These are phyloP conservation scores for Encephalitozoon hellem DNA, from an alignment of 371 early-diverging fungal genomes.

Conservation along the genomic window DNA sequence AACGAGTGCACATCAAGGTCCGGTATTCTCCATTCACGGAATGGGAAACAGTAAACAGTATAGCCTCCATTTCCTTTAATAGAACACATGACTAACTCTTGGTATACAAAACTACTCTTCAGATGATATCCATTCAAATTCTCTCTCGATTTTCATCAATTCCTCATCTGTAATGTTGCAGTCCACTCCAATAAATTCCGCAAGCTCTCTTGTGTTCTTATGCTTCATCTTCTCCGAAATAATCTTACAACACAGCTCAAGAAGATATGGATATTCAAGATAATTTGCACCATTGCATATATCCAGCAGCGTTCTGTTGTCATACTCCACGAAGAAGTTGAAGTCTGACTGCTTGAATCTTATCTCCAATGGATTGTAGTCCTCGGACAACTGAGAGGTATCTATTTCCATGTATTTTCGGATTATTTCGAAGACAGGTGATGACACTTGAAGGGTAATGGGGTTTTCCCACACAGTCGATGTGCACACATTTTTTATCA, in stretches of 20 bases:
- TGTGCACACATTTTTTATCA: neutral
- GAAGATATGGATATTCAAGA: slow-evolving; percentile 50
- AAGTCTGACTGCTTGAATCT: slow-evolving; percentile 23
- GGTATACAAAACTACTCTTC: neutral
- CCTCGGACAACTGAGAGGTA: neutral
- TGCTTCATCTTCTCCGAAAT: slow-evolving; percentile 43
- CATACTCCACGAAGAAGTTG: slow-evolving; percentile 32
- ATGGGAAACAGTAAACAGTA: neutral
- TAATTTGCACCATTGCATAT: slow-evolving; percentile 55
- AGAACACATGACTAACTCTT: neutral
- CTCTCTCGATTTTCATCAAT: slow-evolving; percentile 26
- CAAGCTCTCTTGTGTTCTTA: slow-evolving; percentile 43
- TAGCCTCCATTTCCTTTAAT: neutral
- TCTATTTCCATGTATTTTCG: slow-evolving; percentile 32
- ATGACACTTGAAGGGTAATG: neutral
- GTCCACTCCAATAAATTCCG: slow-evolving; percentile 27
- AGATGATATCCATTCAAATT: slow-evolving; percentile 51
- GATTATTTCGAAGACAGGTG: neutral
- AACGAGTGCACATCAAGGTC: no score
- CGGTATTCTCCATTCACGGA: neutral
- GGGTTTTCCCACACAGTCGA: neutral
- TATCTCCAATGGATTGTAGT: slow-evolving; percentile 37
- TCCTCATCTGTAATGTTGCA: slow-evolving; percentile 11
- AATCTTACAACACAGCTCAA: slow-evolving; percentile 57
- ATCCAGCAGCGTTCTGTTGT: slow-evolving; percentile 32